Percentiles rank a stretch among this genome's conserved stretches.
phyloP scores from a whole-genome alignment of 106 monocot species.

The Cymbidium sinense region DNA sequence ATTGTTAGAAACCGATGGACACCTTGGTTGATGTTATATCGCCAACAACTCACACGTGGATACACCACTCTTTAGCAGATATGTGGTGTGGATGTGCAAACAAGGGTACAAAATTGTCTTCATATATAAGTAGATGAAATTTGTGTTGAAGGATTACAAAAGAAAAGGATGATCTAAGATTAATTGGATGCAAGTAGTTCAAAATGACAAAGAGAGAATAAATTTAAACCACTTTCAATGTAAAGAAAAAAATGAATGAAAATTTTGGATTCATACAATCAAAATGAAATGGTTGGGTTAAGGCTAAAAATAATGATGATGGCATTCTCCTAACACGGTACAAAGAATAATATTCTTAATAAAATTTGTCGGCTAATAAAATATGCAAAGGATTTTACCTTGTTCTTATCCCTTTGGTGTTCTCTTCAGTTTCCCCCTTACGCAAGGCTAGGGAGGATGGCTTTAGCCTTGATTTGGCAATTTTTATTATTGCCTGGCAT shows the following conservation, averaged over 20 bases:
- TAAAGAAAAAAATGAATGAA: not conserved
- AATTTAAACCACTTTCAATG: not conserved
- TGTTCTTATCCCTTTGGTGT: conserved; percentile 86
- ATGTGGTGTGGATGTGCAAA: not conserved
- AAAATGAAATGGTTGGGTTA: not conserved
- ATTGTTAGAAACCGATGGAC: too few relatives aligned
- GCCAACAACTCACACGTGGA: too few relatives aligned
- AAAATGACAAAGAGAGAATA: not conserved
- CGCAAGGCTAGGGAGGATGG: conserved; percentile 79
- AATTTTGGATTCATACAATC: not conserved
- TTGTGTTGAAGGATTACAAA: not conserved
- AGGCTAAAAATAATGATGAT: not conserved
- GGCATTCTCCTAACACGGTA: not conserved
- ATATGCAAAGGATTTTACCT: conserved; percentile 33
- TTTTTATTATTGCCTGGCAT: conserved; percentile 48
- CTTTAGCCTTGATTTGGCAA: conserved; percentile 47
- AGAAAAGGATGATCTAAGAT: not conserved
- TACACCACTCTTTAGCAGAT: too few relatives aligned
- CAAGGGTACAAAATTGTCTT: not conserved
- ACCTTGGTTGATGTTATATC: too few relatives aligned
- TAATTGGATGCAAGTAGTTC: not conserved
- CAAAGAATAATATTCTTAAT: not conserved
- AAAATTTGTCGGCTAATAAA: not conserved
- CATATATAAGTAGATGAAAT: not conserved
- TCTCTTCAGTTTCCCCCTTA: conserved; percentile 80